phyloP scores from a whole-genome alignment of 306 rosid species.

The Corylus heterophylla region DNA sequence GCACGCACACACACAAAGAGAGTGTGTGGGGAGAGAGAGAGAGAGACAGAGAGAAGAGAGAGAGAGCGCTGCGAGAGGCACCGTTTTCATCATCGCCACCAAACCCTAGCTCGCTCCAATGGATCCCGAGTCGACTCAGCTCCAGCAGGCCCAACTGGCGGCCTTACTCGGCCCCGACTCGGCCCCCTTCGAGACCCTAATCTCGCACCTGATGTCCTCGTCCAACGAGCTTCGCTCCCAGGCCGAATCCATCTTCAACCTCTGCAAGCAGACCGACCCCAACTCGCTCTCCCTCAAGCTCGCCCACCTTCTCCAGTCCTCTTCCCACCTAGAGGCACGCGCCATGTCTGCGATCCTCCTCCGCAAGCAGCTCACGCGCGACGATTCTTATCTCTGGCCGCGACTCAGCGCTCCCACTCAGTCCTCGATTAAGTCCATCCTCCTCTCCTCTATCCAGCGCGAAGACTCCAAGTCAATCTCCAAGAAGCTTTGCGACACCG shows the following conservation, averaged over 20 bases:
- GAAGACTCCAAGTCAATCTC: conserved; percentile 74
- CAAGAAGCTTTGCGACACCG: conserved; percentile 84
- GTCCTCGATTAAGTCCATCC: conserved; percentile 73
- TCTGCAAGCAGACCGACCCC: conserved; percentile 94
- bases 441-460: conserved; percentile 65
- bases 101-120: conserved; percentile 47
- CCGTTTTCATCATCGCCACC: not conserved
- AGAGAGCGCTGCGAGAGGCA: not conserved
- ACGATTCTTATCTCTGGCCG: conserved; percentile 91
- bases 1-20: not conserved
- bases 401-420: conserved; percentile 62
- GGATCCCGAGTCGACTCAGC: conserved; percentile 77
- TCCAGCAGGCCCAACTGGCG: conserved; percentile 83
- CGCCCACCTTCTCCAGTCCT: conserved; percentile 79
- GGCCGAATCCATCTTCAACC: conserved; percentile 84
- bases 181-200: conserved; percentile 69
- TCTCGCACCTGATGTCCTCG: conserved; percentile 89
- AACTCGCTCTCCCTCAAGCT: conserved; percentile 75
- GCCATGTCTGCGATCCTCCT: conserved; percentile 98
- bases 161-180: conserved; percentile 88
- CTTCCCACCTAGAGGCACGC: conserved; percentile 70
- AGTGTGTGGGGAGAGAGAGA: not conserved
- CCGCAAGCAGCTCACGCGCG: conserved; percentile 92
- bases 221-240: conserved; percentile 89
- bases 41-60: conserved; percentile 1